phyloP scores from a whole-genome alignment of 1,139 yeast species.

The Pichia sp. region DNA sequence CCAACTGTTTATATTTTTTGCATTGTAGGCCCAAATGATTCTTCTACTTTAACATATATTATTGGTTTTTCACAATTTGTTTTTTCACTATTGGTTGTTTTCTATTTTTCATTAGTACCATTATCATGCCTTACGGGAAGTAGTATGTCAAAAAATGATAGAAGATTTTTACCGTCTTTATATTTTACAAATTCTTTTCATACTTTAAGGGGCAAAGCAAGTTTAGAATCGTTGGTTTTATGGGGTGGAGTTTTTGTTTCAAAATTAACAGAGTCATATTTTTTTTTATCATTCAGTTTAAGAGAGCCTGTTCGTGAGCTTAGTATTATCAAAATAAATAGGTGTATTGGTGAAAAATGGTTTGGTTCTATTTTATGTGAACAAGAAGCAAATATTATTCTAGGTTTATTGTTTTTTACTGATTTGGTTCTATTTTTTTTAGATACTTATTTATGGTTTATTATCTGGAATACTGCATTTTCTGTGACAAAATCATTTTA shows the following conservation, averaged over 20 bases:
- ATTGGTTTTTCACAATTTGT: conserved; percentile 42
- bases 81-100: conserved; percentile 37
- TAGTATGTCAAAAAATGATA: conserved; percentile 25
- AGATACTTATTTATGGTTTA: conserved; percentile 53
- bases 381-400: conserved; percentile 37
- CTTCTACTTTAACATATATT: conserved; percentile 32
- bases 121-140: conserved; percentile 39
- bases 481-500: conserved; percentile 43
- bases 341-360: conserved; percentile 41
- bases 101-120: conserved; percentile 44
- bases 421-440: conserved; percentile 45
- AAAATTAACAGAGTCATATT: conserved; percentile 46
- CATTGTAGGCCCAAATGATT: conserved; percentile 28
- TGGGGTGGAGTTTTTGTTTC: conserved; percentile 44
- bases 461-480: conserved; percentile 46
- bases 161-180: conserved; percentile 33
- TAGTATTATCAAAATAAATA: conserved; percentile 35
- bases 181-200: conserved; percentile 37
- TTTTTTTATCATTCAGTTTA: conserved; percentile 43
- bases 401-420: conserved; percentile 36
- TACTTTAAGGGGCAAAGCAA: conserved; percentile 35
- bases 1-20: conserved; percentile 42
- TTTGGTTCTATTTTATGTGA: conserved; percentile 38
- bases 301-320: conserved; percentile 46
- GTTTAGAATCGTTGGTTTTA: conserved; percentile 39